Evolutionary conservation across 2,329 filamentous ascomycete genomes (phyloP), one percentile per base, ranked within the genome.

Genomic region (Blumeria hordei): DNA sequence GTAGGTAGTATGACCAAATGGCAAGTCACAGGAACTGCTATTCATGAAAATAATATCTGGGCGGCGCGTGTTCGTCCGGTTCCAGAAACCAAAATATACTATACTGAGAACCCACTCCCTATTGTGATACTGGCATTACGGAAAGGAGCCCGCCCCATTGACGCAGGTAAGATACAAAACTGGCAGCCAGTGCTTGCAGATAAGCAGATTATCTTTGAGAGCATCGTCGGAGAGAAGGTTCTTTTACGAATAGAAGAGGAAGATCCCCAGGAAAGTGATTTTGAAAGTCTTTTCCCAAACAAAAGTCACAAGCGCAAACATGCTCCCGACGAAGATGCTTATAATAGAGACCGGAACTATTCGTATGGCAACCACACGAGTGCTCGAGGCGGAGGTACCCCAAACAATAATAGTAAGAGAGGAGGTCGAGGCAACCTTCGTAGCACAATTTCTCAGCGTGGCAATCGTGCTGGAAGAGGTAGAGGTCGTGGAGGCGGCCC

Each of bases 211-310:
- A 74, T 79, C 6, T 88, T 96, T 62, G 85, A 93, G 59, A 88
- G 84, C 0, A 79, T 78, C 0, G 85, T 96, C 1, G 84, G 84
- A 16, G 88, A 96, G 69, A 94, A 93, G 69, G 78, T 86, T 14
- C 73, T 92, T 59, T 69, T 96, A 54, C 77, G 84, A 1, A 81
- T 96, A 50, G 87, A 94, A 66, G 73, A 80, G 54, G 85, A 90
- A 59, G 70, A 79, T 53, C 69, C 71, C 2, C 67, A 69, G 28
- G 79, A 83, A 62, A 77, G 76, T 58, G 75, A 78, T 58, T 80
- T 78, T 63, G 78, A 84, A 61, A 76, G 73, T 62, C 69, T 76
- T 16, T 78, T 78, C 59, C 71, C 74, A 35, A 80, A 76, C 62
- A 82, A 75, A 63, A 67, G 70, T 37, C 69, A 74, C 56, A 82